Evolutionary conservation across 2,329 filamentous ascomycete species (phyloP).

Genomic region (Aureobasidium sp.): DNA sequence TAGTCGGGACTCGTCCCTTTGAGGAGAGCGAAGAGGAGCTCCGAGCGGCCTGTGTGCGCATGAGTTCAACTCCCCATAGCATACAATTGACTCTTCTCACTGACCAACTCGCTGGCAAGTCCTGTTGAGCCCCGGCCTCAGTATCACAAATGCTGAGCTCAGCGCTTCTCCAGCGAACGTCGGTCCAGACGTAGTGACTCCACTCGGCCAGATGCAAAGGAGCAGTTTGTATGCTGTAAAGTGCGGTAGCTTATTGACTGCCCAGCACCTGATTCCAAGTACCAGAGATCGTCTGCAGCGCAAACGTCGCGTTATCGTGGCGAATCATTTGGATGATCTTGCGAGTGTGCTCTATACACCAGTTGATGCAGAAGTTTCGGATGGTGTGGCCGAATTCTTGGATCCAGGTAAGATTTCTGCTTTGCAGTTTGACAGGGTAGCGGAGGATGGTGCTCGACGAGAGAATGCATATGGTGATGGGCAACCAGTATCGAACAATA

Average conservation of each 20-base stretch:
- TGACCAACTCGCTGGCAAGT: slow-evolving; percentile 22
- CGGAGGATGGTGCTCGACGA: slow-evolving; percentile 83
- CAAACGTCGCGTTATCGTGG: slow-evolving; percentile 55
- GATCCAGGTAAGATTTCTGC: slow-evolving; percentile 77
- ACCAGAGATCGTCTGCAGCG: slow-evolving; percentile 73
- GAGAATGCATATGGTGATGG: slow-evolving; percentile 59
- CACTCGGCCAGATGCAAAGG: slow-evolving; percentile 67
- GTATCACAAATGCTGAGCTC: slow-evolving; percentile 17
- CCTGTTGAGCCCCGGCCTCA: slow-evolving; percentile 23
- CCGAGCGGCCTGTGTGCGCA: too few relatives aligned
- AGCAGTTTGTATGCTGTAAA: slow-evolving; percentile 82
- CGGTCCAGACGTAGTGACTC: slow-evolving; percentile 59
- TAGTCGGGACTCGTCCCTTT: too few relatives aligned
- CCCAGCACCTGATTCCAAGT: slow-evolving; percentile 84
- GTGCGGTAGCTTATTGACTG: slow-evolving; percentile 66
- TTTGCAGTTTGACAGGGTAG: slow-evolving; percentile 61
- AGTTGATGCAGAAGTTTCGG: slow-evolving; percentile 91
- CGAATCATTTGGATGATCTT: slow-evolving; percentile 87
- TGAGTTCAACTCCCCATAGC: too few relatives aligned
- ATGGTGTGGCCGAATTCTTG: slow-evolving; percentile 68
- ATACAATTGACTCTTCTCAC: too few relatives aligned
- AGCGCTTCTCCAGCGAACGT: slow-evolving; percentile 41
- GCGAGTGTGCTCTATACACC: slow-evolving; percentile 78
- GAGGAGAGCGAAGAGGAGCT: too few relatives aligned
- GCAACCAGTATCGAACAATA: slow-evolving; percentile 82